Evolutionary conservation across 2,329 filamentous ascomycete genomes (phyloP), one percentile per base, ranked within the genome.

Genomic region (Monilinia vaccinii-corymbosi): DNA sequence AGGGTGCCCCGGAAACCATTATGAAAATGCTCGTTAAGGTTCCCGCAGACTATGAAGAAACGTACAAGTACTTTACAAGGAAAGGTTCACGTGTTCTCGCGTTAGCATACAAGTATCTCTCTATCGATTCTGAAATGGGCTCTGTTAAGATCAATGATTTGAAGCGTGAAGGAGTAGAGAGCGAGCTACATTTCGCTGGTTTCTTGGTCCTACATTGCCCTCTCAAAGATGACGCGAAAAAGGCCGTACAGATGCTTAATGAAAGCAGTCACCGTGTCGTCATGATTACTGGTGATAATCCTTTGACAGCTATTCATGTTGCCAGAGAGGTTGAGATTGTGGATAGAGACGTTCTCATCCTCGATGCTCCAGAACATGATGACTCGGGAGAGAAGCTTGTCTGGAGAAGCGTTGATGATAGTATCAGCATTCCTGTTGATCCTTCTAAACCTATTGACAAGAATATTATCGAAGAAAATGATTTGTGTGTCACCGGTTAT

Each of bases 251-350:
- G 66, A 97, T 97, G 91, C 82, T 99, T 68, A 99, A 97, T 72
- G 94, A 99, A 78, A 97, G 93, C 75, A 97, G 92, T 76, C 94
- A 99, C 74, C 90, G 94, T 68, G 91, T 96, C 50, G 89, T 99
- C 68, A 99, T 99, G 94, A 99, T 99, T 66, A 99, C 94, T 62
- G 94, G 94, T 72, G 94, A 99, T 74, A 99, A 99, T 73, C 93
- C 94, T 14, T 81, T 99, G 56, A 99, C 94, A 45, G 94, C 94
- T 65, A 90, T 96, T 13, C 93, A 99, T 71, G 94, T 99, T 60
- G 94, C 94, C 18, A 86, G 88, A 63, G 87, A 97, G 73, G 94
- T 99, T 31, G 94, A 99, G 73, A 99, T 99, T 73, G 91, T 99
- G 18, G 94, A 99, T 70, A 87, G 94, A 60, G 92, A 97, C 38